Evolutionary conservation across 2,329 filamentous ascomycete species (phyloP).

Genomic region (Myrmaecium sp.): DNA sequence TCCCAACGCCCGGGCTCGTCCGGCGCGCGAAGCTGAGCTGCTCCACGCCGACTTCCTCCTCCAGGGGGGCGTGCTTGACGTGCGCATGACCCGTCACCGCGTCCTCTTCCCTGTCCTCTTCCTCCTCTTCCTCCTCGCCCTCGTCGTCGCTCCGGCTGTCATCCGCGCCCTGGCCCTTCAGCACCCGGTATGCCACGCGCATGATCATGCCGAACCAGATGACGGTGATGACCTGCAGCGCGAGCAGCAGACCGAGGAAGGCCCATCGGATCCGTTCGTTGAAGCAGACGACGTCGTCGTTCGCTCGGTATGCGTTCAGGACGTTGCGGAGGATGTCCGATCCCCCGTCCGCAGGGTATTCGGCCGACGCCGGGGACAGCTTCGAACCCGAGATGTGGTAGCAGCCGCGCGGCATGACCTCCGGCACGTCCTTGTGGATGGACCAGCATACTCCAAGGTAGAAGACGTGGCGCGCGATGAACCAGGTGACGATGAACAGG

Average conservation of each 20-base stretch:
- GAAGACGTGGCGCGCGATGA: slow-evolving; percentile 63
- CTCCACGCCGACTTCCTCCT: slow-evolving; percentile 63
- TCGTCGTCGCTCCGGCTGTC: slow-evolving; percentile 82
- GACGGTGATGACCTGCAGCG: slow-evolving; percentile 63
- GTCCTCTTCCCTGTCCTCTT: slow-evolving; percentile 20
- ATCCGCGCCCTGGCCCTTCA: slow-evolving; percentile 62
- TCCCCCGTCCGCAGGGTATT: slow-evolving; percentile 15
- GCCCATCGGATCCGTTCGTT: slow-evolving; percentile 54
- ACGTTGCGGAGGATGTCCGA: slow-evolving; percentile 38
- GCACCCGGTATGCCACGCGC: slow-evolving; percentile 62
- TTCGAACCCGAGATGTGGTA: slow-evolving; percentile 33
- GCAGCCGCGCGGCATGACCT: slow-evolving; percentile 50
- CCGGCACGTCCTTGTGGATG: slow-evolving; percentile 49
- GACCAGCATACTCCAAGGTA: slow-evolving; percentile 73
- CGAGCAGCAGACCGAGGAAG: slow-evolving; percentile 62
- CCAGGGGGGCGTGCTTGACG: slow-evolving; percentile 29
- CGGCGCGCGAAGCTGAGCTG: slow-evolving; percentile 44
- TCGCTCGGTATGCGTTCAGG: slow-evolving; percentile 54
- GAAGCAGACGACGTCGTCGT: slow-evolving; percentile 64
- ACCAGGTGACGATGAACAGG: slow-evolving; percentile 73
- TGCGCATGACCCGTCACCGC: slow-evolving; percentile 10
- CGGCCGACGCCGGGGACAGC: slow-evolving; percentile 1
- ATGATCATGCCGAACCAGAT: slow-evolving; percentile 86
- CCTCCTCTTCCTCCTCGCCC: slow-evolving; percentile 45
- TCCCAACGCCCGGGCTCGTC: slow-evolving; percentile 12